Base-by-base conservation (phyloP, 208 protist genomes). In the Trypanosoma conorhini region DNA sequence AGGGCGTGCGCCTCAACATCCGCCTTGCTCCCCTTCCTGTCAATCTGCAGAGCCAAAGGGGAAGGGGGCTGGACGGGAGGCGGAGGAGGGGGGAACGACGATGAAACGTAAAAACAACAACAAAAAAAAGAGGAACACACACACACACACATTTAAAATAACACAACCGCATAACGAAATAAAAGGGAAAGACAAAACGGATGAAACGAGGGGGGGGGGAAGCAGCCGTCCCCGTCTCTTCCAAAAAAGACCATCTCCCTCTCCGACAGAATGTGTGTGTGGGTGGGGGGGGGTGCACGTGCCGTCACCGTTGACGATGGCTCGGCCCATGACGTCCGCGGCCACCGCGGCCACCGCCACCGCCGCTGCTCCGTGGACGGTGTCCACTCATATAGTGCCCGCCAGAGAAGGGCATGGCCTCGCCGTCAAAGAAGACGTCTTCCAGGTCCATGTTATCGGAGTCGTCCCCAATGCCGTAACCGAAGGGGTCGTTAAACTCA, bases 311-410 rank as follows among this genome's bases (percentile, higher is more conserved):
- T 12, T 62, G 65, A 52, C 65, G 65, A 28, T 55, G 52, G 40
- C 30, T 55, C 24, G 55, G 44, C 9, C 65, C 65, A 19, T 55
- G 10, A 46, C 54, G 61, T 21, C 65, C 65, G 24, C 65, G 54
- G 46, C 46, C 62, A 59, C 62, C 28, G 48, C 63, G 35, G 9
- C 33, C 33, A 58, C 46, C 62, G 48, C 62, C 28, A 38, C 63
- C 50, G 9, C 33, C 33, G n/a, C 72, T 42, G 31, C 58, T 52
- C 13, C 72, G 24, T 15, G 81, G 61, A n/a, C 74, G 54, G 0
- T 78, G 77, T 33, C 81, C 79, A 51, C 72, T 87, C 82, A 92
- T 92, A 60, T 82, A 79, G 73, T 92, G 87, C 0, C 67, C 72
- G 26, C 83, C 83, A 13, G 64, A 77, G 71, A 87, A 92, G 5